A percentile compares a stretch with the other conserved stretches of the same genome.
Conservation (phyloP, 176 grass and related monocot species). For the Avena insularis region DNA sequence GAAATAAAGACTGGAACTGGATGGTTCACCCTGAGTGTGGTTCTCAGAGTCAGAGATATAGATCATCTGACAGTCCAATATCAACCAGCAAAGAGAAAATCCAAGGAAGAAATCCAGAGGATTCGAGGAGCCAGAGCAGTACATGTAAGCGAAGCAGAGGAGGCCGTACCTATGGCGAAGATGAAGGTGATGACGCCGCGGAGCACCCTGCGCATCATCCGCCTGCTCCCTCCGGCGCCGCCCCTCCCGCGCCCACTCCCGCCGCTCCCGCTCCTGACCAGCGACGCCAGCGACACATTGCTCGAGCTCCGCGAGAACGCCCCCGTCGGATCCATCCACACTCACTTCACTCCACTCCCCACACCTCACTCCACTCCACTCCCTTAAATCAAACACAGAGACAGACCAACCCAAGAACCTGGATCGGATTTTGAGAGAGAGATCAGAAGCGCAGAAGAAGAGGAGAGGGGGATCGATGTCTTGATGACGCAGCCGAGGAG, state of each 20-base stretch:
- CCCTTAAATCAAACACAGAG: no score
- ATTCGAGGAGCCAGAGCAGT: background rate
- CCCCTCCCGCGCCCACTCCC: conserved; percentile 9
- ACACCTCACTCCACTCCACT: background rate
- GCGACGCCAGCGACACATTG: conserved; percentile 42
- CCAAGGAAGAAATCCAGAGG: no score
- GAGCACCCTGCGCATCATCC: conserved; percentile 59
- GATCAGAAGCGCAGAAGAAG: no score
- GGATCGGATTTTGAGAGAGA: background rate
- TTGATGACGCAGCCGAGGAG: background rate
- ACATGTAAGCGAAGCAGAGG: no score
- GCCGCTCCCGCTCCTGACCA: conserved; percentile 34
- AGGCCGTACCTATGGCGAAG: conserved; percentile 71
- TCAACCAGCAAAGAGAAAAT: background rate
- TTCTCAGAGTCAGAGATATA: background rate
- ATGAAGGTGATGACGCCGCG: conserved; percentile 86
- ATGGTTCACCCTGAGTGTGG: no score
- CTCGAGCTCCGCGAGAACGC: conserved; percentile 45
- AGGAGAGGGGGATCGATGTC: background rate
- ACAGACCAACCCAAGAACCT: no score
- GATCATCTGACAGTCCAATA: background rate
- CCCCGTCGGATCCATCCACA: conserved; percentile 49
- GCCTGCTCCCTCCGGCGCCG: conserved; percentile 36
- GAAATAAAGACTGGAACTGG: background rate
- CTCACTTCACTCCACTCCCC: background rate